Evolutionary conservation across 768 basidiomycete genomes (phyloP).

Genomic region (Tulasnella sp.): DNA sequence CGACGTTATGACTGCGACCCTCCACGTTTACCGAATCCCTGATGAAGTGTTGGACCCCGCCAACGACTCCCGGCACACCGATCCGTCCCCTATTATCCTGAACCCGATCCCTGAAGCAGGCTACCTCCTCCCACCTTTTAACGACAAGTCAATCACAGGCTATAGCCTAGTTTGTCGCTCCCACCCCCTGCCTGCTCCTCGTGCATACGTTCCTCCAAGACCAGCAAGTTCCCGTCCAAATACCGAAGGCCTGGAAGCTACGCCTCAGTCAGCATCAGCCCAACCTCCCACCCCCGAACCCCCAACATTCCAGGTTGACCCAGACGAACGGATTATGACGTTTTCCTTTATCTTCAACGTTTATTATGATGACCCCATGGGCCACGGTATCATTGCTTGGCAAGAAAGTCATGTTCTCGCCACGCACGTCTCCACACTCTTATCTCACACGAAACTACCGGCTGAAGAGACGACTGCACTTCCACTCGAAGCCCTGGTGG

Average conservation of each 20-base stretch:
- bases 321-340: slow-evolving; percentile 17
- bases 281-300: neutral
- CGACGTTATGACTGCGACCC: neutral
- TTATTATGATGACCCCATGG: slow-evolving; percentile 2
- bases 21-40: slow-evolving; percentile 18
- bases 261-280: neutral
- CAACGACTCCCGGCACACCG: neutral
- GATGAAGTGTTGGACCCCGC: neutral
- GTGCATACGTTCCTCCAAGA: slow-evolving; percentile 19
- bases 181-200: slow-evolving; percentile 11
- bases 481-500: neutral
- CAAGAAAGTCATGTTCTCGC: slow-evolving; percentile 15
- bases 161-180: slow-evolving; percentile 19
- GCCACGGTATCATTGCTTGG: slow-evolving; percentile 20
- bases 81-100: neutral
- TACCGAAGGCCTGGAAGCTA: neutral
- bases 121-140: slow-evolving; percentile 16
- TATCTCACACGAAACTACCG: neutral
- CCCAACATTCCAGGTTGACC: slow-evolving; percentile 13
- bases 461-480: neutral
- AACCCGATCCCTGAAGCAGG: neutral
- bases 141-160: slow-evolving; percentile 1
- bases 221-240: neutral
- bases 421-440: slow-evolving; percentile 21
- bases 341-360: slow-evolving; percentile 27